These are phyloP conservation scores for Tuber borchii DNA, from an alignment of 495 filamentous ascomycete genomes.

Conservation along the genomic window DNA sequence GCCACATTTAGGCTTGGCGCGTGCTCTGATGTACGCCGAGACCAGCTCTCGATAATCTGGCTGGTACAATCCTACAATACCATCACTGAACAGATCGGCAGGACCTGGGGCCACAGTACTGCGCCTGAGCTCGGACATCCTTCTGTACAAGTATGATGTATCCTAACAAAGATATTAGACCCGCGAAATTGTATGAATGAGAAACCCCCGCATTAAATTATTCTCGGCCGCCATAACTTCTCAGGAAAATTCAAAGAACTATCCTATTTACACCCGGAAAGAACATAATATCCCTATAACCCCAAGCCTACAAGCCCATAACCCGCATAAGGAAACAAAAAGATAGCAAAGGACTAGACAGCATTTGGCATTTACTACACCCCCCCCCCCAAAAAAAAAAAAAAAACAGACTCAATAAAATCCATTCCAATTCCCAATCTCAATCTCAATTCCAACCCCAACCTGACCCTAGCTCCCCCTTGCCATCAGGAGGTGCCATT, in stretches of 20 bases:
- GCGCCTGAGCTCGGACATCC: background rate
- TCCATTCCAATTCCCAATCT: slow-evolving; percentile 11
- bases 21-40: slow-evolving; percentile 24
- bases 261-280: slow-evolving; percentile 18
- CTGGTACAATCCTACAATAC: background rate
- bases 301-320: slow-evolving; percentile 5
- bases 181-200: background rate
- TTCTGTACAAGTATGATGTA: background rate
- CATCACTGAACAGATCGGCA: background rate
- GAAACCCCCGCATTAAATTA: background rate
- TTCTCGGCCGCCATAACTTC: background rate
- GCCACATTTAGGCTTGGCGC: slow-evolving; percentile 26
- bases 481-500: background rate
- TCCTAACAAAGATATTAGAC: background rate
- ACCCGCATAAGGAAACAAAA: slow-evolving; percentile 8
- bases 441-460: background rate
- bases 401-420: slow-evolving; percentile 13
- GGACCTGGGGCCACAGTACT: background rate
- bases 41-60: slow-evolving; percentile 9
- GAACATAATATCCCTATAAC: slow-evolving; percentile 8
- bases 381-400: slow-evolving; percentile 1
- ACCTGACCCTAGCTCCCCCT: background rate
- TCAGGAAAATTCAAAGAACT: slow-evolving; percentile 9
- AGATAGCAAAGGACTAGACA: background rate
- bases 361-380: background rate